Conservation (phyloP, 176 grass and related monocot genomes). For the Poa pratensis region DNA sequence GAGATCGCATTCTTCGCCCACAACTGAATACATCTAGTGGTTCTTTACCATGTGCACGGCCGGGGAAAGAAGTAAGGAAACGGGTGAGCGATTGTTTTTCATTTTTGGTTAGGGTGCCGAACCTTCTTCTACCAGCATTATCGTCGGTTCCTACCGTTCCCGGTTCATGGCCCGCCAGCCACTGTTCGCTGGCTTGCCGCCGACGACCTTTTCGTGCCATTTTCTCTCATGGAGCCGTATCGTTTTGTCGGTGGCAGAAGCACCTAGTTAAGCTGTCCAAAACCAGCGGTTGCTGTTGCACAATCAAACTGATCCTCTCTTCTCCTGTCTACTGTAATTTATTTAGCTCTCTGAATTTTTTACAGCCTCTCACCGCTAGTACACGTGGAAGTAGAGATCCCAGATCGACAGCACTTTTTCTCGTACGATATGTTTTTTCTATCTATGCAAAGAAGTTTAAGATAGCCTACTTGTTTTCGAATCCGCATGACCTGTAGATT, state of each 20-base stretch:
- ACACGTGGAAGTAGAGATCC: neutral
- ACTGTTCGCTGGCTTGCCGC: neutral
- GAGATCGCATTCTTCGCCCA: neutral
- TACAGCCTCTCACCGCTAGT: neutral
- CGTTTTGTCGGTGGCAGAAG: neutral
- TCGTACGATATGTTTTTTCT: neutral
- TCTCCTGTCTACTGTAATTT: neutral
- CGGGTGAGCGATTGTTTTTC: neutral
- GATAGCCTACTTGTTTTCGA: neutral
- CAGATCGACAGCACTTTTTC: neutral
- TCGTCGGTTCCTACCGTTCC: neutral
- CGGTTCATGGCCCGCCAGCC: neutral
- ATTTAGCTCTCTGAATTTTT: neutral
- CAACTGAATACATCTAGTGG: neutral
- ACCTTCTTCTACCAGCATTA: too few relatives aligned
- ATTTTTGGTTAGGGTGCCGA: neutral
- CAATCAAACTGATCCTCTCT: slow-evolving; percentile 13
- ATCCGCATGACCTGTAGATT: neutral
- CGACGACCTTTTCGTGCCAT: neutral
- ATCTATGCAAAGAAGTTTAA: neutral
- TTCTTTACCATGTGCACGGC: neutral
- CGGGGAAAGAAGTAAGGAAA: neutral
- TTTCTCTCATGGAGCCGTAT: neutral
- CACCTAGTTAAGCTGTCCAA: neutral
- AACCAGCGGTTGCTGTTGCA: neutral